Base-by-base conservation (phyloP, 1,284 basidiomycete species). In the Fistulina hepatica region DNA sequence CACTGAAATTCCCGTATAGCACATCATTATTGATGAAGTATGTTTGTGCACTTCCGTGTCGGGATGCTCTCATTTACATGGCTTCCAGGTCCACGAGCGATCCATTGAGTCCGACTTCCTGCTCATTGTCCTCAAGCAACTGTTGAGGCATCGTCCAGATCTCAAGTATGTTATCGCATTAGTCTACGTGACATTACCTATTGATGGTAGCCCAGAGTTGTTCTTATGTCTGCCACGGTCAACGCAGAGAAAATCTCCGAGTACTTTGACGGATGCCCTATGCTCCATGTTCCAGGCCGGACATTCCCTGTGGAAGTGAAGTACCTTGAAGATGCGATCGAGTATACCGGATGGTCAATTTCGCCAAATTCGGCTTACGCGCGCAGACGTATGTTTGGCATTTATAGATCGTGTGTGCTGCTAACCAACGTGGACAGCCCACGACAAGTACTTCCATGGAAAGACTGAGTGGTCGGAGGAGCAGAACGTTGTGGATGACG, bases 41-140 rank as follows among this genome's bases (percentile, higher is more conserved):
- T 25, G 58, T 53, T 8, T 33, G n/a, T 21, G 34, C 31, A 32
- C 21, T 34, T 15, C 23, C 30, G 36, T 16, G 12, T 31, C 28
- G 28, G 19, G 28, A 19, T 31, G 19, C 19, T 8, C 19, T 6
- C 35, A 6, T 36, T 21, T 11, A 28, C 30, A 38, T 27, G 27
- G 15, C 30, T n/a, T 31, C 34, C n/a, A 94, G 67, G 88, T 89
- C 35, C 90, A 98, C 54, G 95, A 98, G 61, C 80, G 95, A 10
- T 90, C 83, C 3, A 97, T 99, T 48, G 94, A 99, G 56, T 93
- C 90, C 0, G 95, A 98, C 59, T 99, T 98, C 62, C 69, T 99
- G 20, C 68, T 99, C 16, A 92, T 98, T 52, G 90, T 97, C 7
- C 69, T 99, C 40, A 93, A 92, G 60, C 82, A 86, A n/a, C 63